Conservation (phyloP, 2,329 filamentous ascomycete species). For the Arthrobotrys megalospora region DNA sequence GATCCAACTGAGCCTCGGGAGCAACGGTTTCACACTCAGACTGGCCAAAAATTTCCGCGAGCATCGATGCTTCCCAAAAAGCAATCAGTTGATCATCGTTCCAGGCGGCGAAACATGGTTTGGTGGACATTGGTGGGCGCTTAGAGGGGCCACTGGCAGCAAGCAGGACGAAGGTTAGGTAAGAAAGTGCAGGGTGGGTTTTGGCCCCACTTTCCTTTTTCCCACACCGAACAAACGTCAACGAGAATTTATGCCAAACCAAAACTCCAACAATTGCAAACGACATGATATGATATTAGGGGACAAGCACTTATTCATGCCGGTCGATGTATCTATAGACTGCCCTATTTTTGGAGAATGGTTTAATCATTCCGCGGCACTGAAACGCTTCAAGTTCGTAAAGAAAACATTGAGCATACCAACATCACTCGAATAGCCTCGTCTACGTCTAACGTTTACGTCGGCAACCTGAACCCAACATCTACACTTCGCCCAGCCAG, state of each 20-base stretch:
- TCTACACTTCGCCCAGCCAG: not conserved
- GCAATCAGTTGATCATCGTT: conserved; percentile 59
- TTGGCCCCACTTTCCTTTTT: conserved; percentile 57
- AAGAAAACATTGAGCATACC: too few species aligned
- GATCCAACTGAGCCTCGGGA: conserved; percentile 10
- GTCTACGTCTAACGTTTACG: conserved; percentile 2
- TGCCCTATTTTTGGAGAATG: not conserved
- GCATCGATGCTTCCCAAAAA: conserved; percentile 25
- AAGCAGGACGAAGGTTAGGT: conserved; percentile 5
- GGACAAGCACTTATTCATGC: not conserved
- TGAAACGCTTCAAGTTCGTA: not conserved
- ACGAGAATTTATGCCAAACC: conserved; percentile 7
- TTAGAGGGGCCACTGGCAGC: conserved; percentile 47
- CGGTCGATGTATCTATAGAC: not conserved
- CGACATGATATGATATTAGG: conserved; percentile 7
- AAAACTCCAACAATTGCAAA: conserved; percentile 16
- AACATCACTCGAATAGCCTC: not conserved
- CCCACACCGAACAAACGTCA: conserved; percentile 19
- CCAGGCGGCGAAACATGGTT: conserved; percentile 45
- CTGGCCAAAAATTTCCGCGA: conserved; percentile 47
- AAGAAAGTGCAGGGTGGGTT: conserved; percentile 23
- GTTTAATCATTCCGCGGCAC: conserved; percentile 7
- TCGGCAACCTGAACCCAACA: not conserved
- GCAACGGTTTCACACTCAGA: conserved; percentile 52
- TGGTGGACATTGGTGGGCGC: conserved; percentile 58